A percentile compares a stretch with the other conserved stretches of the same genome.
Conservation (phyloP, 1,284 basidiomycete species). For the Apiotrichum gamsii region DNA sequence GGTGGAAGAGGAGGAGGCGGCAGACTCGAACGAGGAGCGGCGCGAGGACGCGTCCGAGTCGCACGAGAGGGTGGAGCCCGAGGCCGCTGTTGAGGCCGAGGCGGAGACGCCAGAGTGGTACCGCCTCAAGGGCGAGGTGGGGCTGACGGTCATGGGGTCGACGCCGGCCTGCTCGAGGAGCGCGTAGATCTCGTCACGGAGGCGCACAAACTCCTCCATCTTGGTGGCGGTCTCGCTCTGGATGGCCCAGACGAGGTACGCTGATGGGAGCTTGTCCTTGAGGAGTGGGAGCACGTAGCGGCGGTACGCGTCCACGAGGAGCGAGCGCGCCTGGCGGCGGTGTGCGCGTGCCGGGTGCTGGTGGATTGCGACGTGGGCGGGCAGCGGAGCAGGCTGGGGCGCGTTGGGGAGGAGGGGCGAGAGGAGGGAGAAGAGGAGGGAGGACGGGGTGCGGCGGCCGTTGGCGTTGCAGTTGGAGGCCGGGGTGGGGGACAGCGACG, state of each 20-base stretch:
- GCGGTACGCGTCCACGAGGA: constrained; percentile 67
- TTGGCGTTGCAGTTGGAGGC: constrained; percentile 17
- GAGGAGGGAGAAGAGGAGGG: constrained; percentile 40
- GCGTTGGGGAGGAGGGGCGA: constrained; percentile 36
- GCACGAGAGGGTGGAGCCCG: constrained; percentile 14
- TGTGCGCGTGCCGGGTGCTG: constrained; percentile 53
- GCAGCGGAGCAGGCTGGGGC: neutral
- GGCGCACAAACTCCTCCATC: constrained; percentile 29
- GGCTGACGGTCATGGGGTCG: constrained; percentile 8
- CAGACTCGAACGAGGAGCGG: constrained; percentile 7
- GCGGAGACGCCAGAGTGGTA: neutral
- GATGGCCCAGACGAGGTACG: constrained; percentile 42
- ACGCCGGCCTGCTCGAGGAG: constrained; percentile 24
- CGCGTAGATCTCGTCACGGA: constrained; percentile 29
- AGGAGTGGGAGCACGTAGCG: constrained; percentile 57
- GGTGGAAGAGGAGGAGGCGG: constrained; percentile 9
- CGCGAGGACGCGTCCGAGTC: constrained; percentile 10
- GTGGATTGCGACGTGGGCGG: constrained; percentile 15
- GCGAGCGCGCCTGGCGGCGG: constrained; percentile 63
- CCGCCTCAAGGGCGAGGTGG: neutral
- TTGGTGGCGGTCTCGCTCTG: constrained; percentile 32
- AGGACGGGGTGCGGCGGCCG: constrained; percentile 32
- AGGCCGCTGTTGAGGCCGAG: neutral
- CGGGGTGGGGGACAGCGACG: constrained; percentile 3
- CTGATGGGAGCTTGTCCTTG: constrained; percentile 36